These are phyloP conservation scores for Boletus sp. DNA, from an alignment of 768 basidiomycete genomes.

Conservation along the genomic window DNA sequence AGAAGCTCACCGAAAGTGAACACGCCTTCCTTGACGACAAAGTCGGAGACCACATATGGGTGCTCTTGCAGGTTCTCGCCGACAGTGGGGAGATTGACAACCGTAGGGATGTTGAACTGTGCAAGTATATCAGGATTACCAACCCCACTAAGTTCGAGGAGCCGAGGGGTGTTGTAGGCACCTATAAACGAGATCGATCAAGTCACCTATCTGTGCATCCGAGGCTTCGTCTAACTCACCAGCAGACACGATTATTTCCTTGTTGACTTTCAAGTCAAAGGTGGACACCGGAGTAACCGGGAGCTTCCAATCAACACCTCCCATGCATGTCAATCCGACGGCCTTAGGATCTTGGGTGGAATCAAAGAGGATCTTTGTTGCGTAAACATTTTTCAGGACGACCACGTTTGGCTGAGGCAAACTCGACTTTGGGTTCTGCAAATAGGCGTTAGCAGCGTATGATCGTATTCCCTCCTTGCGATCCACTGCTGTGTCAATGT, in stretches of 20 bases:
- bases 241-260: conserved; percentile 6
- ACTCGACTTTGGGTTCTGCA: conserved; percentile 7
- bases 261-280: conserved; percentile 1
- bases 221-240: background rate
- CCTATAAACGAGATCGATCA: conserved; percentile 1
- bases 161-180: conserved; percentile 16
- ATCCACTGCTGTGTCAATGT: conserved; percentile 18
- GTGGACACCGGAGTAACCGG: background rate
- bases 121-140: conserved; percentile 14
- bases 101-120: conserved; percentile 1
- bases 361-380: conserved; percentile 12
- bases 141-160: conserved; percentile 21
- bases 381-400: conserved; percentile 7
- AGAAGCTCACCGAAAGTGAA: conserved; percentile 13
- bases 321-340: conserved; percentile 9
- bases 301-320: conserved; percentile 12
- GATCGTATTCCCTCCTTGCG: conserved; percentile 14
- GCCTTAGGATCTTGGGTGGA: background rate
- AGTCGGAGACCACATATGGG: conserved; percentile 8
- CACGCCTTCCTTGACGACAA: conserved; percentile 11
- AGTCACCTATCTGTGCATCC: background rate
- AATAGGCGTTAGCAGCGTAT: conserved; percentile 19
- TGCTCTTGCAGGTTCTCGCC: conserved; percentile 24
- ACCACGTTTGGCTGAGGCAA: conserved; percentile 11
- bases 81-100: conserved; percentile 17